Base-by-base conservation (phyloP, 2,329 filamentous ascomycete species). In the Epichloe baconii region DNA sequence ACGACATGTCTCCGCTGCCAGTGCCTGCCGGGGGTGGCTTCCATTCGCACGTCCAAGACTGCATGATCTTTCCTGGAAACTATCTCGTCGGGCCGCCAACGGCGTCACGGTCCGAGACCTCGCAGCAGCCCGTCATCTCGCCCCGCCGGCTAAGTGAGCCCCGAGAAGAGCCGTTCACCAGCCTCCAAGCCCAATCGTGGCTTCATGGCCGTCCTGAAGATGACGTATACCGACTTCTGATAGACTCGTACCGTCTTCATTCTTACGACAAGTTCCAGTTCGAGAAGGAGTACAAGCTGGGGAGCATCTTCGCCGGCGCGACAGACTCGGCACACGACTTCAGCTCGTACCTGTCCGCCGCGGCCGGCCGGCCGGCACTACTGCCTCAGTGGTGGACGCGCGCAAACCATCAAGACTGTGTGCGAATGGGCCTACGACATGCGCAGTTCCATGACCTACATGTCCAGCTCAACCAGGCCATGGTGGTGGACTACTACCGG, bases 161-260 rank as follows among this genome's bases (percentile, higher is more conserved):
- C 37, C 55, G 66, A 31, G 15, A 53, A 1, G 58, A 60, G 4
- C 66, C 69, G 3, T 71, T 70, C 53, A 58, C 60, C 4, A 57
- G 56, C 26, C 64, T 72, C 5, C 26, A 60, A 3, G 55, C 56
- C 4, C 58, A 58, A 44, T 66, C 58, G 5, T 74, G 62, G 61
- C 64, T 74, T 7, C 64, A 71, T 50, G 57, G 57, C 50, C 67
- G 67, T 3, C 61, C 68, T 1, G 57, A 67, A 51, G 52, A 60
- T 5, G 68, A 73, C 47, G 64, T 70, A n/a, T 74, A 67, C 61
- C 57, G 61, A 37, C 58, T 71, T 1, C 61, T 75, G 6, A 66
- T 75, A 47, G 71, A 75, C 54, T 54, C 62, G 3, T 74, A 71
- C 56, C 68, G 70, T 21, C 55, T 75, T 19, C 69, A 66, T 26